These are phyloP conservation scores for Penicillium subrubescens DNA, from an alignment of 495 filamentous ascomycete species.

Conservation along the genomic window DNA sequence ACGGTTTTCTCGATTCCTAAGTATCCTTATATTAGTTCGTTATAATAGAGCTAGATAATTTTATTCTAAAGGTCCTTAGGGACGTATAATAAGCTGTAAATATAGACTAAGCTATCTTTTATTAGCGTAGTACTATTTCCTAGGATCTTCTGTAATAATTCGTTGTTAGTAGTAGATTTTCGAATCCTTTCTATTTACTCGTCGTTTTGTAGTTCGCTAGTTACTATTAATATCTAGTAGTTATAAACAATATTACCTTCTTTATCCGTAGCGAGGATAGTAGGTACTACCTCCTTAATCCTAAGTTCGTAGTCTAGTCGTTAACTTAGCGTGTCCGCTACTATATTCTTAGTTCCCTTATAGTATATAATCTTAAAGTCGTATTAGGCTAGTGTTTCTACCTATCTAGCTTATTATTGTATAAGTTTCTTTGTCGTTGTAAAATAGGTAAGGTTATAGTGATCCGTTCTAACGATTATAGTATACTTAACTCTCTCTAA, in stretches of 20 bases:
- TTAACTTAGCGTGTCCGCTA: background rate
- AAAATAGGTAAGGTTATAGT: constrained; percentile 3
- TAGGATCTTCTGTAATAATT: background rate
- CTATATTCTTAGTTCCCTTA: background rate
- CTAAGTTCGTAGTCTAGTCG: background rate
- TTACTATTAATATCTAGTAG: background rate
- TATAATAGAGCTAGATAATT: background rate
- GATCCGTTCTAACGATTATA: background rate
- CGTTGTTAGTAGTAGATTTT: background rate
- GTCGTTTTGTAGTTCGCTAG: background rate
- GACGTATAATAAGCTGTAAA: background rate
- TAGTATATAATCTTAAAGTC: constrained; percentile 4
- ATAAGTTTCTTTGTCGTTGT: background rate
- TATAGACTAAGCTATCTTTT: background rate
- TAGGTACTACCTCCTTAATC: background rate
- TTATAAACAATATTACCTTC: constrained; percentile 1
- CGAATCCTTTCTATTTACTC: background rate
- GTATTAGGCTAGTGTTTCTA: background rate
- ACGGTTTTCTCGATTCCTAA: background rate
- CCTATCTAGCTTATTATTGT: background rate
- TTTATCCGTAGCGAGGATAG: background rate
- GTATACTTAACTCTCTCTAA: constrained; percentile 5
- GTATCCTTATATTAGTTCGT: background rate
- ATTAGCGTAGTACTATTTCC: background rate
- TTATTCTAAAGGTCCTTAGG: background rate